Base-by-base conservation (phyloP, 139 green algal species). In the Diplosphaera chodatii region DNA sequence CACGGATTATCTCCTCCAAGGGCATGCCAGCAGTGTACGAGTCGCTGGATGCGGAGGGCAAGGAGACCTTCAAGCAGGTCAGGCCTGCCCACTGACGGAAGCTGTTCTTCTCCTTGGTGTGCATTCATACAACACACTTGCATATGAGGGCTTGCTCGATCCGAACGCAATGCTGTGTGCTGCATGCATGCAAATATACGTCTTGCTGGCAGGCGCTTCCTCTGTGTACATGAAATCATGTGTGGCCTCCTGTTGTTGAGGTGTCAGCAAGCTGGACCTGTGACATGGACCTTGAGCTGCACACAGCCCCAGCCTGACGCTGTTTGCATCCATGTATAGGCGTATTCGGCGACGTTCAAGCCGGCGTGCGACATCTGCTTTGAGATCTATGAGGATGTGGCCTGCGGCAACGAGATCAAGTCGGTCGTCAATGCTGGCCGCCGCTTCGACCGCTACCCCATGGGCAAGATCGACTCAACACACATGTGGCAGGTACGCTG, bases 321-420 rank as follows among this genome's bases (percentile, higher is more conserved):
- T n/a, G n/a, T n/a, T n/a, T 48, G 8, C 37, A 20, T 6, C 37
- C 37, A 48, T 20, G 10, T 10, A 13, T 30, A 92, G 76, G 94
- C 96, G 4, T 99, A 98, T 82, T 83, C 77, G 32, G 93, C 93
- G 21, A 84, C 88, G 56, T 94, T 93, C 78, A 78, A 82, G 67
- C 95, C 96, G n/a, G 84, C 90, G 62, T 88, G 97, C 86, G 96
- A 99, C 86, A 92, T 99, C 74, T 97, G 94, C 87, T 87, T 91
- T 40, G 96, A 99, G 89, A 94, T 94, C 79, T 98, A 98, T 78
- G 95, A 99, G 80, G 94, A 99, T 70, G 95, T 99, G 32, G 91
- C 90, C n/a, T 92, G 78, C 73, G 93, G 94, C 72, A 98, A 99
- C 78, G 96, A 99, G 87, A 99, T 99, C 87, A 86, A 89, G 70